A percentile compares a stretch with the other conserved stretches of the same genome.
phyloP scores from a whole-genome alignment of 2,329 filamentous ascomycete genomes.

The Neopestalotiopsis clavispora region DNA sequence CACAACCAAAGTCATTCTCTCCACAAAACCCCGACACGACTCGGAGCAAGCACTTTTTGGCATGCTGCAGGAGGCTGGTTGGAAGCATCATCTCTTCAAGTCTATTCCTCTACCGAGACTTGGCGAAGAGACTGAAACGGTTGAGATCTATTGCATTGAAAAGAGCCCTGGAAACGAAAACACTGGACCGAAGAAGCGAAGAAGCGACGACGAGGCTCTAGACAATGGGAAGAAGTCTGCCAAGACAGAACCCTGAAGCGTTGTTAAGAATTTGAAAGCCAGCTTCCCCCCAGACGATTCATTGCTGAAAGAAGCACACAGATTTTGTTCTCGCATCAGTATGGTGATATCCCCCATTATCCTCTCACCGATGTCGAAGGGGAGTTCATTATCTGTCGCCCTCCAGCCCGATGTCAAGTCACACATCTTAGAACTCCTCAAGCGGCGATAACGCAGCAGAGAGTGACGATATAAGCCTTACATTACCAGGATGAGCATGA shows the following conservation, averaged over 20 bases:
- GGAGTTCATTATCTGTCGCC: too few relatives aligned
- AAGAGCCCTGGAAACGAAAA: conserved; percentile 29
- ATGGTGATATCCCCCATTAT: too few relatives aligned
- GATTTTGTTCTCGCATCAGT: too few relatives aligned
- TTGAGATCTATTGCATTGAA: conserved; percentile 59
- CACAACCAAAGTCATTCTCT: conserved; percentile 53
- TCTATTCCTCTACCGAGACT: conserved; percentile 52
- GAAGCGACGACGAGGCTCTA: neutral
- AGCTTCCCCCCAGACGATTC: too few relatives aligned
- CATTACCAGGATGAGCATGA: too few relatives aligned
- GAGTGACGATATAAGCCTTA: too few relatives aligned
- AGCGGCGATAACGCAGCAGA: too few relatives aligned
- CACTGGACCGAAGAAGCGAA: conserved; percentile 1
- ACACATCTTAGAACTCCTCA: too few relatives aligned
- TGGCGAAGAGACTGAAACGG: conserved; percentile 46
- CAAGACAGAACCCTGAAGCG: neutral
- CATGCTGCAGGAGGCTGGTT: conserved; percentile 50
- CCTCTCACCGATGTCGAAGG: too few relatives aligned
- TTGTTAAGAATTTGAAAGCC: too few relatives aligned
- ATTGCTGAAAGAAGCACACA: too few relatives aligned
- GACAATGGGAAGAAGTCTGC: neutral
- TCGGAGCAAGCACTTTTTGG: conserved; percentile 56
- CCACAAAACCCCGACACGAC: conserved; percentile 60
- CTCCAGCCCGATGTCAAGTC: too few relatives aligned
- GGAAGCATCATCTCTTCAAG: conserved; percentile 47